Evolutionary conservation across 768 basidiomycete genomes (phyloP).

Genomic region (Asterophora parasitica): DNA sequence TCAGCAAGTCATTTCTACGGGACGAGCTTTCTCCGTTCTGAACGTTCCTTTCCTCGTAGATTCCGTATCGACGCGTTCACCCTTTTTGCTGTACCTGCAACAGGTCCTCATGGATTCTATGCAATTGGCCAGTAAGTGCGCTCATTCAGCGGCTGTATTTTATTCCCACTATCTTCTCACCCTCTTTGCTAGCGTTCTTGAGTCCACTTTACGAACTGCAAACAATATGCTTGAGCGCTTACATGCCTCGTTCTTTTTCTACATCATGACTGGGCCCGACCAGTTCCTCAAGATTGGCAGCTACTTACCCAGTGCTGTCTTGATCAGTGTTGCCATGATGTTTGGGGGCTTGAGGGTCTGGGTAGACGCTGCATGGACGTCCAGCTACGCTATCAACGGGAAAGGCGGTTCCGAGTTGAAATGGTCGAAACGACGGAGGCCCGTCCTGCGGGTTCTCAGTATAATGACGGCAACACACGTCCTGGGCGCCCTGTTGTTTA

Average conservation of each 20-base stretch:
- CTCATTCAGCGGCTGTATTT: background rate
- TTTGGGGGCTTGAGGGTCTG: conserved; percentile 74
- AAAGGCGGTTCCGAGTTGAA: conserved; percentile 15
- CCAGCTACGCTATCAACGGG: conserved; percentile 14
- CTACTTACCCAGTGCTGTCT: conserved; percentile 83
- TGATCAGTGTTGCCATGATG: conserved; percentile 83
- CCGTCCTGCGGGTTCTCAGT: conserved; percentile 47
- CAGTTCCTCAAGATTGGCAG: conserved; percentile 86
- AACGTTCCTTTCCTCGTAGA: conserved; percentile 34
- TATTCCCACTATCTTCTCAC: conserved; percentile 6
- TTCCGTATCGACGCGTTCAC: conserved; percentile 95
- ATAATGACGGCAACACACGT: conserved; percentile 55
- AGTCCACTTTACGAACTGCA: conserved; percentile 83
- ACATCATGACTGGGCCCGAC: conserved; percentile 59
- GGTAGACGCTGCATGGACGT: conserved; percentile 61
- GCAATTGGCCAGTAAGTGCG: conserved; percentile 74
- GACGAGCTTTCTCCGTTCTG: background rate
- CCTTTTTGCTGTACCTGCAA: conserved; percentile 79
- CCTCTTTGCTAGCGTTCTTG: conserved; percentile 53
- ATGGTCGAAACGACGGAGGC: conserved; percentile 49
- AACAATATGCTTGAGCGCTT: conserved; percentile 95
- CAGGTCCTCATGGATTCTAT: conserved; percentile 94
- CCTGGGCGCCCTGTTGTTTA: conserved; percentile 50
- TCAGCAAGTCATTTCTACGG: conserved; percentile 38
- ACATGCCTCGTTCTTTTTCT: conserved; percentile 98